Conservation (phyloP, 371 early-diverging fungal species). For the Zychaea mexicana region DNA sequence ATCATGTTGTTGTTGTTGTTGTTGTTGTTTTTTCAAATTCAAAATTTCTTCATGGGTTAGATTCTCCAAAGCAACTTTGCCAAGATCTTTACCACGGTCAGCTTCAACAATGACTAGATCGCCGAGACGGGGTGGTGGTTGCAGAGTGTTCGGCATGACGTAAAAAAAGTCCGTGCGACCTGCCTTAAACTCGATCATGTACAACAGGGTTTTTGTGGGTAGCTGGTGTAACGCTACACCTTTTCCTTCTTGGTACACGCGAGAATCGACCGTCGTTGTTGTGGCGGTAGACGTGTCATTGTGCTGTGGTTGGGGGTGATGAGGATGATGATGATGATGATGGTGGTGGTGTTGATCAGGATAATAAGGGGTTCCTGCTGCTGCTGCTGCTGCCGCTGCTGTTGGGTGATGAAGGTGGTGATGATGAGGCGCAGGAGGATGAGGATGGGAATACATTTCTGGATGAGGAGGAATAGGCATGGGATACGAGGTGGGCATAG, state of each 20-base stretch:
- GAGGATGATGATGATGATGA: neutral
- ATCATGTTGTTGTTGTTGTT: conserved; percentile 6
- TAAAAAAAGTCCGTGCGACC: conserved; percentile 83
- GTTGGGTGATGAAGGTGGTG: too few relatives aligned
- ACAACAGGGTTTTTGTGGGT: conserved; percentile 56
- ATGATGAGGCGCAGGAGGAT: neutral
- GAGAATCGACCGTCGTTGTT: conserved; percentile 1
- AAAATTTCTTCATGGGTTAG: conserved; percentile 54
- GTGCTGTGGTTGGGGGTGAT: too few relatives aligned
- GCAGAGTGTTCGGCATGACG: conserved; percentile 41
- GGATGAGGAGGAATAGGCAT: neutral
- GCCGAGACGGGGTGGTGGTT: conserved; percentile 43
- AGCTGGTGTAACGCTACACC: conserved; percentile 54
- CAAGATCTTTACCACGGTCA: conserved; percentile 95
- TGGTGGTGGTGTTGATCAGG: neutral
- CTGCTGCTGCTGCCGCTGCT: too few relatives aligned
- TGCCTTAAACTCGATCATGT: conserved; percentile 86
- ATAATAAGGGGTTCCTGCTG: too few relatives aligned
- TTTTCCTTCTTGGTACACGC: conserved; percentile 47
- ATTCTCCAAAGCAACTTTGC: conserved; percentile 75
- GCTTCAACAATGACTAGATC: conserved; percentile 95
- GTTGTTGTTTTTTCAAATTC: conserved; percentile 34
- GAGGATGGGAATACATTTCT: neutral
- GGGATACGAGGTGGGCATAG: neutral
- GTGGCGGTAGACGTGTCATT: too few relatives aligned